Conservation (phyloP, 768 basidiomycete genomes). For the Boletus eberwhitei region DNA sequence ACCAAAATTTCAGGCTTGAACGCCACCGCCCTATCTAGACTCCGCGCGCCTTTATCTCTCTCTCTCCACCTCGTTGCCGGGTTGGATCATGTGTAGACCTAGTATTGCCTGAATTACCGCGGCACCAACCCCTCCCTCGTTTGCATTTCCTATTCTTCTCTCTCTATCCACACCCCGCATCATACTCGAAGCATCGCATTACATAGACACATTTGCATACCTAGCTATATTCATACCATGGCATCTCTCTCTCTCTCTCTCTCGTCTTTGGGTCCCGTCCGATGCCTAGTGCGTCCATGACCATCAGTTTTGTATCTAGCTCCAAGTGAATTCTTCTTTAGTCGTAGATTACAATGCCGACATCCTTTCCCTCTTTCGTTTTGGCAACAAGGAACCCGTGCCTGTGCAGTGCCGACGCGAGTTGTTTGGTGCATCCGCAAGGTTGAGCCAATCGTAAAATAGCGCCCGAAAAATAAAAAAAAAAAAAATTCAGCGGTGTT, state of each 20-base stretch:
- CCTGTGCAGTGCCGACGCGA: too few relatives aligned
- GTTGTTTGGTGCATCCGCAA: too few relatives aligned
- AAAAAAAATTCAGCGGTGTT: too few relatives aligned
- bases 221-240: conserved; percentile 36
- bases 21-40: conserved; percentile 1
- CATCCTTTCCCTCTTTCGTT: background rate
- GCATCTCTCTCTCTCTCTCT: conserved; percentile 20
- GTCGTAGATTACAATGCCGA: conserved; percentile 25
- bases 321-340: conserved; percentile 2
- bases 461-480: too few relatives aligned
- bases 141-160: conserved; percentile 5
- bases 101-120: conserved; percentile 13
- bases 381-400: conserved; percentile 1
- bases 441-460: too few relatives aligned
- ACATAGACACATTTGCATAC: conserved; percentile 32
- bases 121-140: conserved; percentile 16
- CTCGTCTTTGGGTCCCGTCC: conserved; percentile 13
- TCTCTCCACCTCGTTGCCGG: conserved; percentile 9
- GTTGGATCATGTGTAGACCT: conserved; percentile 22
- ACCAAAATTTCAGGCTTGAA: conserved; percentile 35
- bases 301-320: conserved; percentile 21
- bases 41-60: background rate
- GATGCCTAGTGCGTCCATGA: conserved; percentile 11
- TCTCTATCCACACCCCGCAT: conserved; percentile 8
- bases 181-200: conserved; percentile 25